These are phyloP conservation scores for Zygosaccharomyces bailii DNA, from an alignment of 805 yeast genomes.

Conservation along the genomic window DNA sequence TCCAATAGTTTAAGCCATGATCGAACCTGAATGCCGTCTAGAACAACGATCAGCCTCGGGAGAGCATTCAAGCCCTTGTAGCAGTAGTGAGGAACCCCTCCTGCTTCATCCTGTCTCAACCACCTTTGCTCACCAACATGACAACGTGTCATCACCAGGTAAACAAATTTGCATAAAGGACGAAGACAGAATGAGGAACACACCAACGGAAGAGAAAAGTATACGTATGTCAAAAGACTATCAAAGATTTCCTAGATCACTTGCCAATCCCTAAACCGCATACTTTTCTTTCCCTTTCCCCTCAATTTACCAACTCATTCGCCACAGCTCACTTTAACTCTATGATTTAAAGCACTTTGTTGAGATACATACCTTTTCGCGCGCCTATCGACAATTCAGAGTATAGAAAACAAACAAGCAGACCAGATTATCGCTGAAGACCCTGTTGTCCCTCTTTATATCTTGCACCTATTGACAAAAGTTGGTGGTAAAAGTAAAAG, in stretches of 20 bases:
- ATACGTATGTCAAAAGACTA: not conserved
- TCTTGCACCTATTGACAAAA: not conserved
- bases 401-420: conserved; percentile 6
- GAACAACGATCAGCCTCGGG: not conserved
- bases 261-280: conserved; percentile 5
- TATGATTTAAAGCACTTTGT: not conserved
- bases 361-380: conserved; percentile 9
- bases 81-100: not conserved
- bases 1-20: not conserved
- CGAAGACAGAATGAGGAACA: not conserved
- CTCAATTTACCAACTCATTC: not conserved
- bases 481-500: conserved; percentile 9
- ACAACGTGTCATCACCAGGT: conserved; percentile 6
- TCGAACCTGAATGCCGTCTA: not conserved
- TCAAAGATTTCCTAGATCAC: not conserved
- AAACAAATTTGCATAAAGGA: not conserved
- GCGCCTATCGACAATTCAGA: conserved; percentile 8
- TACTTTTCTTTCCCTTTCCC: not conserved
- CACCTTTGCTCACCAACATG: not conserved
- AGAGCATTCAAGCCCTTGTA: not conserved
- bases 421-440: conserved; percentile 8
- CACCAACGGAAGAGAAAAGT: not conserved
- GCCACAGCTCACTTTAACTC: not conserved
- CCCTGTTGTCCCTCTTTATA: conserved; percentile 10
- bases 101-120: not conserved